Conservation (phyloP, 495 filamentous ascomycete species). For the Neurospora sp. region DNA sequence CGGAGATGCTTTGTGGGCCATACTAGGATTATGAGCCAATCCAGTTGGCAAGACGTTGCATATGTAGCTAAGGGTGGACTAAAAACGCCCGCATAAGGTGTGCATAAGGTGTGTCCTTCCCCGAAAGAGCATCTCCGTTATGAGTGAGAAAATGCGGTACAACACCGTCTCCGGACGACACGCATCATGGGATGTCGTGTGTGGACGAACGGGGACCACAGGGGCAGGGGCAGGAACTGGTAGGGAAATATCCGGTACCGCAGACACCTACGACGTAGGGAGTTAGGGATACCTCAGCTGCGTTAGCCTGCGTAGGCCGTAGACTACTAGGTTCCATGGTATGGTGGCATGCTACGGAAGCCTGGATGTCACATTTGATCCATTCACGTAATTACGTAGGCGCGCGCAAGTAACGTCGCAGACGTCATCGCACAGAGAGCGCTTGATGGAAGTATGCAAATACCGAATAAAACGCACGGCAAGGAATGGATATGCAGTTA, state of each 20-base stretch:
- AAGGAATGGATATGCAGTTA: not conserved
- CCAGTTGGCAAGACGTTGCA: too few relatives aligned
- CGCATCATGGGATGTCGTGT: not conserved
- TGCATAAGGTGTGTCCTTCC: too few relatives aligned
- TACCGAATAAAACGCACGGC: not conserved
- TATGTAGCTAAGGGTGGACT: too few relatives aligned
- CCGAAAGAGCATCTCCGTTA: too few relatives aligned
- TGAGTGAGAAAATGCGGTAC: too few relatives aligned
- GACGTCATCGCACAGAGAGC: not conserved
- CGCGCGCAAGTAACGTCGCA: not conserved
- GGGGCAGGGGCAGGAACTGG: not conserved
- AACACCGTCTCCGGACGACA: not conserved
- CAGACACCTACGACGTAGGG: not conserved
- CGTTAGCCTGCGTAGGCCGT: not conserved
- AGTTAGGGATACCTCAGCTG: not conserved
- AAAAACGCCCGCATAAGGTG: too few relatives aligned
- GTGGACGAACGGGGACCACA: not conserved
- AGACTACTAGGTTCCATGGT: not conserved
- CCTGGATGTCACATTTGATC: not conserved
- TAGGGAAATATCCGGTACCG: not conserved
- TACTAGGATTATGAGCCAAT: too few relatives aligned
- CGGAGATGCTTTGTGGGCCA: too few relatives aligned
- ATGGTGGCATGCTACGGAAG: not conserved
- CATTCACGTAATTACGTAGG: not conserved
- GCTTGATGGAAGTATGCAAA: not conserved